Base-by-base conservation (phyloP, 169 alveolate genomes). In the Ichthyophthirius multifiliis region DNA sequence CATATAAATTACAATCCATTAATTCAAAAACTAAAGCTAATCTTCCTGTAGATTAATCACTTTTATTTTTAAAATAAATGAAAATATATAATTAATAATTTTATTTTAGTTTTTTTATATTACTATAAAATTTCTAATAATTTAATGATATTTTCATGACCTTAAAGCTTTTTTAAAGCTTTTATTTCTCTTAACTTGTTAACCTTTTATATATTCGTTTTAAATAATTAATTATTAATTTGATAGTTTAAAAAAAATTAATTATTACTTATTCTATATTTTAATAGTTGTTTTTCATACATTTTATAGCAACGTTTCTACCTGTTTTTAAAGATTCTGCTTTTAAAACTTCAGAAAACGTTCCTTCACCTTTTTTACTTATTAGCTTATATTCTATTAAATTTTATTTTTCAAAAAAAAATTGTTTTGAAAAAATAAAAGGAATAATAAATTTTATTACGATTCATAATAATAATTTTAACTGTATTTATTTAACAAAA, bases 1-100 rank as follows among this genome's bases (percentile, higher is more conserved):
- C 97, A 75, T 91, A 94, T 74, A 90, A 78, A 86, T 94, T 94
- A 92, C 81, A 81, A 35, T 91, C 97, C 93, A 94, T 90, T 65
- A 94, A 83, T 71, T 94, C 97, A 80, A 94, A 85, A 12, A 94
- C 97, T 43, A 94, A 41, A 16, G 94, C 93, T 20, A 88, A 75
- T 65, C 90, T 81, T 2, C 96, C 93, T 13, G 95, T 82, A 1
- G 87, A 85, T 44, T 83, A 93, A 79, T 90, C 95, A 71, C 93
- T 88, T 82, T 4, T 20, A 37, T 39, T 64, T 4, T 4, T 3
- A 7, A 5, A 32, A 12, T 7, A 62, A n/a, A 20, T 27, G 12
- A 20, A 16, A 27, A 10, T 23, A 1, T 20, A 3, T 13, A 5
- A 2, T 41, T 41, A 31, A 32, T 64, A 7, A 64, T 18, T 62